Base-by-base conservation (phyloP, 768 basidiomycete genomes). In the Ephemerocybe angulata region DNA sequence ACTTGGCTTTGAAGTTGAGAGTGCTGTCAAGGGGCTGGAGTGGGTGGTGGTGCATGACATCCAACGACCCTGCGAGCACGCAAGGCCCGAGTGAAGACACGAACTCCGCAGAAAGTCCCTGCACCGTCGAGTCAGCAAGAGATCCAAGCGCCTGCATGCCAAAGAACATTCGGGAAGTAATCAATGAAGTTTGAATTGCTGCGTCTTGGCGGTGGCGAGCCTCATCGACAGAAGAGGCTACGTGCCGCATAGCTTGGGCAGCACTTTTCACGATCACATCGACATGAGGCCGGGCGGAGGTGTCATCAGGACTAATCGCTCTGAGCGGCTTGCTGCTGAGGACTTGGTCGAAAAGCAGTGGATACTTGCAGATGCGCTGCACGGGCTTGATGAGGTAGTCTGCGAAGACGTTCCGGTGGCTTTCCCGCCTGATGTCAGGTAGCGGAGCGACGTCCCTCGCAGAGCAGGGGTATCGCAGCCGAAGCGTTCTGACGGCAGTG, bases 351-450 rank as follows among this genome's bases (percentile, higher is more conserved):
- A 99, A 81, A 8, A 99, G 79, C 49, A 98, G 79, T 17, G 94
- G 93, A 65, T 99, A 99, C 62, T 87, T 90, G 80, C 95, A 98
- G 48, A 99, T 88, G 49, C 94, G 78, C 70, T 99, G 96, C 15
- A 98, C 81, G n/a, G 96, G 96, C 70, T 93, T 93, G 73, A 99
- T 98, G 72, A 98, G 80, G 66, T 94, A 94, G 72, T 98, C 96
- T 60, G 83, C 73, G 68, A 90, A 84, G 54, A 78, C 77, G 33
- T 90, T 79, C 21, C 81, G 80, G 63, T 61, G 43, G 47, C 41
- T 54, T 65, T 73, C 54, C 65, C 66, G 65, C 60, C 69, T 19
- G 67, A 62, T 19, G 56, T 42, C 65, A 5, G 60, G 28, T 22
- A 67, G 61, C 48, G 61, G 60, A 6, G 63, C 50, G 5, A 64